Evolutionary conservation across 2,329 filamentous ascomycete genomes (phyloP).

Genomic region (Apiospora sp.): DNA sequence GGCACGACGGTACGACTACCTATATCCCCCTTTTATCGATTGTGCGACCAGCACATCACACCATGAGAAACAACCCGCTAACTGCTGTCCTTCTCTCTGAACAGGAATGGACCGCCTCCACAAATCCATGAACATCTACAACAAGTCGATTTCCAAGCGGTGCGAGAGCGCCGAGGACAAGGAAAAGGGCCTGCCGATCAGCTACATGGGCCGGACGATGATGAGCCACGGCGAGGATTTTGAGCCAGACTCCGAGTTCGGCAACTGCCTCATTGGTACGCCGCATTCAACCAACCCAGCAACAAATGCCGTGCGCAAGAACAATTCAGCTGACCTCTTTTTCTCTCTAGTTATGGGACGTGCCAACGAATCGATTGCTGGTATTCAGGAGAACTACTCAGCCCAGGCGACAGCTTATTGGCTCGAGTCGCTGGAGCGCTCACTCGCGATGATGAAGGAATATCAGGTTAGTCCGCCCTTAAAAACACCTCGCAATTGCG

Average conservation of each 20-base stretch:
- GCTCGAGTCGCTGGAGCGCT: constrained; percentile 91
- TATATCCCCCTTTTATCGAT: constrained; percentile 16
- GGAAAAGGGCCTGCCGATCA: constrained; percentile 84
- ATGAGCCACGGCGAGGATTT: constrained; percentile 91
- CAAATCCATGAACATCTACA: constrained; percentile 82
- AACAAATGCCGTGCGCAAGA: neutral
- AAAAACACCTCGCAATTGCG: neutral
- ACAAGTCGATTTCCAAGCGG: constrained; percentile 87
- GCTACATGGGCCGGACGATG: constrained; percentile 85
- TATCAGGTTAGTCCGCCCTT: constrained; percentile 78
- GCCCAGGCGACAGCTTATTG: constrained; percentile 80
- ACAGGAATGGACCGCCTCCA: constrained; percentile 91
- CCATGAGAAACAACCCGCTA: no score
- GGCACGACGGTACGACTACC: constrained; percentile 77
- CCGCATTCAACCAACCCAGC: no score
- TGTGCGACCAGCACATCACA: no score
- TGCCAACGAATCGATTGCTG: constrained; percentile 86
- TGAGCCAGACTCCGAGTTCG: constrained; percentile 88
- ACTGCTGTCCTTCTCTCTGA: no score
- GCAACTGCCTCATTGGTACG: constrained; percentile 80
- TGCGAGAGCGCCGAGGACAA: constrained; percentile 82
- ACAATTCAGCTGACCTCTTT: neutral
- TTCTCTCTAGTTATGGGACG: constrained; percentile 71
- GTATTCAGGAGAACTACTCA: constrained; percentile 85
- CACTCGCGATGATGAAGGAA: constrained; percentile 94